phyloP scores from a whole-genome alignment of 495 filamentous ascomycete genomes.

The Penicillium riverlandense region DNA sequence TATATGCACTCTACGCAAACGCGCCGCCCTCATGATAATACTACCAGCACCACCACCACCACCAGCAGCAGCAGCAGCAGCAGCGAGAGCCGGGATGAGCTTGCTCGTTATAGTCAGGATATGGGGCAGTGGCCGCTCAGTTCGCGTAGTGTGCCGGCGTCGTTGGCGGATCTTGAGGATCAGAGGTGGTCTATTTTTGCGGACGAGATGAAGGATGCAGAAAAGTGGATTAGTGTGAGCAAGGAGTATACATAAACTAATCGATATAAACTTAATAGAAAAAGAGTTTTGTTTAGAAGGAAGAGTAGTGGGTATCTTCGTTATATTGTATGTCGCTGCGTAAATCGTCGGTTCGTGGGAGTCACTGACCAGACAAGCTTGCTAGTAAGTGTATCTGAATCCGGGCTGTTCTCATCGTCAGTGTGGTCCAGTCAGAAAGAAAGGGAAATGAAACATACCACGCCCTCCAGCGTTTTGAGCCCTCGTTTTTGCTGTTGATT shows the following conservation, averaged over 20 bases:
- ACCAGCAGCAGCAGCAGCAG: neutral
- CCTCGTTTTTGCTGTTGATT: conserved; percentile 47
- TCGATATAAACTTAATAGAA: neutral
- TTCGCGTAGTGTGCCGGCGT: conserved; percentile 5
- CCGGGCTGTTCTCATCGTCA: conserved; percentile 18
- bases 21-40: no score
- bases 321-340: no score
- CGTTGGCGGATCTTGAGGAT: conserved; percentile 12
- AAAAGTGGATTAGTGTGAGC: no score
- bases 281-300: no score
- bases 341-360: no score
- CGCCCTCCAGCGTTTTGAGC: conserved; percentile 46
- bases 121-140: neutral
- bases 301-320: no score
- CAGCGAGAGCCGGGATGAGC: neutral
- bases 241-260: neutral
- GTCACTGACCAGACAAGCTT: no score
- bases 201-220: neutral
- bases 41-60: no score
- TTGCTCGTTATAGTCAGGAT: neutral
- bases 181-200: conserved; percentile 6
- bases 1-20: neutral
- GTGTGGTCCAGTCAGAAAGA: neutral
- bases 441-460: conserved; percentile 21
- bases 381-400: conserved; percentile 47